Conservation (phyloP, 176 grass and related monocot genomes). For the Elaeis guineensis region DNA sequence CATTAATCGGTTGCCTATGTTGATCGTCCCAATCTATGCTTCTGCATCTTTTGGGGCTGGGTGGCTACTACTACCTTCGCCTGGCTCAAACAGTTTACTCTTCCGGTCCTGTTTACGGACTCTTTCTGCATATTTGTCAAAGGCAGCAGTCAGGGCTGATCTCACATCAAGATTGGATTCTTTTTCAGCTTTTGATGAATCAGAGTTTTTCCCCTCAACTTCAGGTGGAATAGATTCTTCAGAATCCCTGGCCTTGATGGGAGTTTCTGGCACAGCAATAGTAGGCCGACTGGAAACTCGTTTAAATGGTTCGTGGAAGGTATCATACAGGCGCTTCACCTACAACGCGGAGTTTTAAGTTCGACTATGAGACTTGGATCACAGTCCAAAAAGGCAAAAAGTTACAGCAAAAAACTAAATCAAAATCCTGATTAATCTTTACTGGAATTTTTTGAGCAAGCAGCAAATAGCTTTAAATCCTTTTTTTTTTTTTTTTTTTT, state of each 20-base stretch:
- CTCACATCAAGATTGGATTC: constrained; percentile 36
- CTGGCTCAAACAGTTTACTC: constrained; percentile 13
- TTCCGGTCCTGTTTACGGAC: constrained; percentile 27
- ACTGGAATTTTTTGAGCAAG: no score
- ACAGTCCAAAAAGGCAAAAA: not conserved
- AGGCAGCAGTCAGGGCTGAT: constrained; percentile 58
- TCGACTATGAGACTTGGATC: not conserved
- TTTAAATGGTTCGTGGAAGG: constrained; percentile 90
- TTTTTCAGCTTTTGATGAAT: constrained; percentile 28
- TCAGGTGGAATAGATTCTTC: constrained; percentile 22
- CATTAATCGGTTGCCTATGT: not conserved
- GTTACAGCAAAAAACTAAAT: no score
- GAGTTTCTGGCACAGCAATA: constrained; percentile 53
- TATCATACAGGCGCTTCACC: constrained; percentile 86
- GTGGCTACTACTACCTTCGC: constrained; percentile 15
- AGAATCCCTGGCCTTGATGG: constrained; percentile 36
- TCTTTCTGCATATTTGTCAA: constrained; percentile 72
- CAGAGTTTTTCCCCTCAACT: constrained; percentile 2
- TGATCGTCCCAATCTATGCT: constrained; percentile 13
- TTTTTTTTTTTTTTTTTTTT: no score
- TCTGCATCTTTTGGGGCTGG: constrained; percentile 23
- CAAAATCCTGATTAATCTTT: no score
- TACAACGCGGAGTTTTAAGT: constrained; percentile 16
- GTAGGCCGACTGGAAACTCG: constrained; percentile 29
- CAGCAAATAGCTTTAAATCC: no score